Evolutionary conservation across 208 protist species (phyloP).

Genomic region (Herpetomonas muscarum): DNA sequence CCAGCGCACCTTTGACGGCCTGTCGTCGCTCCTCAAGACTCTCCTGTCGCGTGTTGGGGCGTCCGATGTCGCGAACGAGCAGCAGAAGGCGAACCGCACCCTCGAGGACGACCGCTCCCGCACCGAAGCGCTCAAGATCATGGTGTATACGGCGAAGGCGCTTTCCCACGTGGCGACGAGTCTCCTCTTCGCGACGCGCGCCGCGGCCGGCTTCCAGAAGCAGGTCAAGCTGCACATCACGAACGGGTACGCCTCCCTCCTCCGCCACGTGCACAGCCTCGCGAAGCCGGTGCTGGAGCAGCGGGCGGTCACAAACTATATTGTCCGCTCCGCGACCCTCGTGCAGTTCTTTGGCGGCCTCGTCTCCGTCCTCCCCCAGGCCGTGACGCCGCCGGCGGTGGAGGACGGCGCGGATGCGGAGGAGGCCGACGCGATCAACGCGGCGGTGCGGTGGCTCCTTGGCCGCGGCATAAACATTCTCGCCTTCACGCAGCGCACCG

Average conservation of each 20-base stretch:
- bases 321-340: slow-evolving; percentile 81
- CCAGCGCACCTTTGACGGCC: slow-evolving; percentile 15
- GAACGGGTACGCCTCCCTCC: slow-evolving; percentile 21
- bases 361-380: slow-evolving; percentile 49
- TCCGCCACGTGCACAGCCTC: slow-evolving; percentile 48
- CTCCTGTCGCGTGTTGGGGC: slow-evolving; percentile 50
- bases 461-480: slow-evolving; percentile 13
- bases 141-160: slow-evolving; percentile 59
- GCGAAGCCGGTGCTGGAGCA: slow-evolving; percentile 56
- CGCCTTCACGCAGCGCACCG: slow-evolving; percentile 23
- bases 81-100: slow-evolving; percentile 67
- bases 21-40: slow-evolving; percentile 21
- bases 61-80: slow-evolving; percentile 80
- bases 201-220: slow-evolving; percentile 8
- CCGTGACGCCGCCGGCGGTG: background rate
- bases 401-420: background rate
- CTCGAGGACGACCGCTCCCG: slow-evolving; percentile 55
- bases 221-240: slow-evolving; percentile 20
- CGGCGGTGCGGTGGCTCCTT: slow-evolving; percentile 37
- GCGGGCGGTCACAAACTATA: slow-evolving; percentile 60
- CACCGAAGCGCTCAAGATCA: slow-evolving; percentile 55
- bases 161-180: slow-evolving; percentile 31
- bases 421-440: slow-evolving; percentile 8
- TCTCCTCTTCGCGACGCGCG: slow-evolving; percentile 12
- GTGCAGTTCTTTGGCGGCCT: slow-evolving; percentile 77